A percentile compares a stretch with the other conserved stretches of the same genome.
These are phyloP conservation scores for Artomyces pyxidatus DNA, from an alignment of 768 basidiomycete species.

Conservation along the genomic window DNA sequence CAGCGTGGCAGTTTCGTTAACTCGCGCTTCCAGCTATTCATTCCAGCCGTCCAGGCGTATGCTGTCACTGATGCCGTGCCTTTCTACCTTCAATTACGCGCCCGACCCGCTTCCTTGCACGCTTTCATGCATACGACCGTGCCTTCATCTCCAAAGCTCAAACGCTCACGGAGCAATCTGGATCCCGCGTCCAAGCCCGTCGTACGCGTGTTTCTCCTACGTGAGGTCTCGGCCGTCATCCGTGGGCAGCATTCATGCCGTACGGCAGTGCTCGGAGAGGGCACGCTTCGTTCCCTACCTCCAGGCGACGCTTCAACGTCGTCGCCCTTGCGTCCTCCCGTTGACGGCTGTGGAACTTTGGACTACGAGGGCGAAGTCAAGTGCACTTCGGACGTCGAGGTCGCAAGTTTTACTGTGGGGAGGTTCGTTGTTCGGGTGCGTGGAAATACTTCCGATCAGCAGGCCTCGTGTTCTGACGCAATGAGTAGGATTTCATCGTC, in stretches of 20 bases:
- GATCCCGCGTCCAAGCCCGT: slow-evolving; percentile 4
- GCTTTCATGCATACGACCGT: slow-evolving; percentile 32
- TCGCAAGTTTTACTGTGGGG: slow-evolving; percentile 39
- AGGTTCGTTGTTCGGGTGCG: slow-evolving; percentile 44
- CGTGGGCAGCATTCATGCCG: slow-evolving; percentile 30
- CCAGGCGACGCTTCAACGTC: slow-evolving; percentile 23
- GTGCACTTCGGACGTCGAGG: slow-evolving; percentile 28
- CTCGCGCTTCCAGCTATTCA: slow-evolving; percentile 53
- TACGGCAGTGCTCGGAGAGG: slow-evolving; percentile 39
- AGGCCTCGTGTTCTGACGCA: background rate
- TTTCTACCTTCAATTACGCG: slow-evolving; percentile 57
- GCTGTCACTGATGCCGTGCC: slow-evolving; percentile 49
- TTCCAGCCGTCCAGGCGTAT: slow-evolving; percentile 49
- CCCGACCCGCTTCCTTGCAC: slow-evolving; percentile 34
- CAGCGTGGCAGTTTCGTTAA: no score
- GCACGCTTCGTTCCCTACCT: slow-evolving; percentile 37
- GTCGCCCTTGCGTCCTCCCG: slow-evolving; percentile 13
- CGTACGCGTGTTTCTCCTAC: slow-evolving; percentile 46
- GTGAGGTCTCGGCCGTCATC: slow-evolving; percentile 37
- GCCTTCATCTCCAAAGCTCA: slow-evolving; percentile 2
- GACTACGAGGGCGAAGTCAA: slow-evolving; percentile 56
- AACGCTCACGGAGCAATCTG: slow-evolving; percentile 14
- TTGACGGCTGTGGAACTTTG: slow-evolving; percentile 30
- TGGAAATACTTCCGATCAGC: background rate
- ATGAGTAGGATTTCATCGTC: slow-evolving; percentile 50